These are phyloP conservation scores for Atkinsonella hypoxylon DNA, from an alignment of 2,329 filamentous ascomycete species.

Conservation along the genomic window DNA sequence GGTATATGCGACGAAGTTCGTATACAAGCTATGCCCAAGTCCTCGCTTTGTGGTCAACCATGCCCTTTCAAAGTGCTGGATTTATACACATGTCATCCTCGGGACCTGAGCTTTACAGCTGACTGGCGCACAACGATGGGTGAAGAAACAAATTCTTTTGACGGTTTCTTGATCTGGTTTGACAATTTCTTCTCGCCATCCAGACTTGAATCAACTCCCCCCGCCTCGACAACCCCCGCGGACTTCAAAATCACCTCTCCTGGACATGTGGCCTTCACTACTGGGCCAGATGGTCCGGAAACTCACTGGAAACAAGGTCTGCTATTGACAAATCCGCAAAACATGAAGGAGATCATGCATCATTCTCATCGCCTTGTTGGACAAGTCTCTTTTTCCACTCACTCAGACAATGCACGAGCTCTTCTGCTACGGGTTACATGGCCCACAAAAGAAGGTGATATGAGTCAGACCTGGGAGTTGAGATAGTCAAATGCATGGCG, in stretches of 20 bases:
- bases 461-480: constrained; percentile 38
- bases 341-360: constrained; percentile 33
- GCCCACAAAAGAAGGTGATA: constrained; percentile 32
- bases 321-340: constrained; percentile 52
- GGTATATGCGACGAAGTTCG: constrained; percentile 74
- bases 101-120: constrained; percentile 65
- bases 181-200: constrained; percentile 79
- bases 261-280: constrained; percentile 74
- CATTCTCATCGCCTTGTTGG: constrained; percentile 50
- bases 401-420: constrained; percentile 56
- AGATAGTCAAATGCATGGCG: constrained; percentile 19
- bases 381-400: constrained; percentile 57
- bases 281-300: constrained; percentile 60
- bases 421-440: constrained; percentile 54
- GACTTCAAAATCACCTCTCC: constrained; percentile 45
- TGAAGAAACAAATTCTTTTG: constrained; percentile 54
- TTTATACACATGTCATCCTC: constrained; percentile 57
- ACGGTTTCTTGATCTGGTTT: constrained; percentile 87
- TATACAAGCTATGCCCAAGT: constrained; percentile 56
- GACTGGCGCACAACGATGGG: constrained; percentile 52
- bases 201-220: constrained; percentile 35
- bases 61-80: constrained; percentile 63
- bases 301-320: constrained; percentile 91
- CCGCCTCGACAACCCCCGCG: constrained; percentile 43
- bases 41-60: constrained; percentile 46